Conservation (phyloP, 768 basidiomycete species). For the Russula griseocarnosa region DNA sequence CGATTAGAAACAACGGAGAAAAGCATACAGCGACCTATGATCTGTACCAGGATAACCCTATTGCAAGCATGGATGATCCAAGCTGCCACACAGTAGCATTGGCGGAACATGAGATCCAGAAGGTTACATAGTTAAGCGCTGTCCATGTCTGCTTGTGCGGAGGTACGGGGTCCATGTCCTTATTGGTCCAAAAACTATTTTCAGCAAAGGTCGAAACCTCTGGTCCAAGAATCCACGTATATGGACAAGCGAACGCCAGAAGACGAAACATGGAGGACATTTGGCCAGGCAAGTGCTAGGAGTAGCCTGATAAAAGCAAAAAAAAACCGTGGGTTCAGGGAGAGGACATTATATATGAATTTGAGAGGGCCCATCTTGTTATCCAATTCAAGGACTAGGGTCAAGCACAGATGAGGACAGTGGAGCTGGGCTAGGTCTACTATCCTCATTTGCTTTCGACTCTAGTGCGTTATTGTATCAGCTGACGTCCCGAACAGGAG, state of each 20-base stretch:
- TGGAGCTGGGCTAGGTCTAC: no score
- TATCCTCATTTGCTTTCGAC: no score
- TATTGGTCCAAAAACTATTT: constrained; percentile 59
- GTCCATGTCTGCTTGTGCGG: constrained; percentile 59
- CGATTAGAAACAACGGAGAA: neutral
- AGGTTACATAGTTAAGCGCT: constrained; percentile 60
- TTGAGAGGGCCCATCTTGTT: neutral
- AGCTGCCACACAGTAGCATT: constrained; percentile 47
- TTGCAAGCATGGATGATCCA: constrained; percentile 68
- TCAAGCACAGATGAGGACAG: neutral
- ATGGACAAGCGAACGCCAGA: constrained; percentile 26
- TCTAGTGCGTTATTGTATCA: no score
- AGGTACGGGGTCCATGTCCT: constrained; percentile 75
- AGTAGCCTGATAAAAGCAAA: neutral
- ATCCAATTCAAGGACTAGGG: no score
- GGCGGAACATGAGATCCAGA: constrained; percentile 43
- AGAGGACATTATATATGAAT: neutral
- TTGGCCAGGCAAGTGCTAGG: constrained; percentile 1
- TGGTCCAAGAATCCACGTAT: constrained; percentile 51
- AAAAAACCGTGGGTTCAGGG: neutral
- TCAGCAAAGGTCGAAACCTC: constrained; percentile 57
- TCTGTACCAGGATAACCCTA: constrained; percentile 64
- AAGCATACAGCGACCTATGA: neutral
- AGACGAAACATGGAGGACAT: neutral
- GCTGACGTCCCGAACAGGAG: neutral